phyloP scores from a whole-genome alignment of 139 green algal species.

The Medakamo hakoo region DNA sequence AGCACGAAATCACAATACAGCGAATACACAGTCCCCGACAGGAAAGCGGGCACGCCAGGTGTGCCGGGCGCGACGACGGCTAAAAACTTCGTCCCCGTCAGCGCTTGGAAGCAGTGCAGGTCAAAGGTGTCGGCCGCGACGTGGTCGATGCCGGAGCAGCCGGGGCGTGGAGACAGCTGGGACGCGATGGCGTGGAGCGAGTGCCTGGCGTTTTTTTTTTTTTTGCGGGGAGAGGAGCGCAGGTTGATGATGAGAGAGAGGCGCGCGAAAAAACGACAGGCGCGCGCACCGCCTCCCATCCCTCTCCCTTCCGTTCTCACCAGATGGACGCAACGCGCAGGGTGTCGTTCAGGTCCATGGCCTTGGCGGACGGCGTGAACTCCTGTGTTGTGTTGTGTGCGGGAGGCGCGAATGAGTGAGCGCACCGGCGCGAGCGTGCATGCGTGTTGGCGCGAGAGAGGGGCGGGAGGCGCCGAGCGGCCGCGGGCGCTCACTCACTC shows the following conservation, averaged over 20 bases:
- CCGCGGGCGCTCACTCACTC: neutral
- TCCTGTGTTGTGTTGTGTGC: too few species aligned
- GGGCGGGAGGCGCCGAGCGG: too few species aligned
- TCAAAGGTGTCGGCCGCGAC: conserved; percentile 85
- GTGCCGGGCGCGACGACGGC: conserved; percentile 53
- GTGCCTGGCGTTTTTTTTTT: too few species aligned
- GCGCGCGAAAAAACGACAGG: neutral
- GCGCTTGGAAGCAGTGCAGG: conserved; percentile 65
- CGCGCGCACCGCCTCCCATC: neutral
- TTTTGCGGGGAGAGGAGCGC: neutral
- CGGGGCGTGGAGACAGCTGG: conserved; percentile 65
- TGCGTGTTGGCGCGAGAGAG: too few species aligned
- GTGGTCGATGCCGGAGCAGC: conserved; percentile 67
- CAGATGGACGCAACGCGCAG: conserved; percentile 62
- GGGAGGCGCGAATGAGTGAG: too few species aligned
- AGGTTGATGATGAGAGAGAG: neutral
- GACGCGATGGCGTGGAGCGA: conserved; percentile 71
- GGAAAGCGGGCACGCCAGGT: conserved; percentile 38
- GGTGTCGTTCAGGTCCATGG: conserved; percentile 60
- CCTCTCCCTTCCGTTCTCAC: conserved; percentile 7
- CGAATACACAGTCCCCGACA: conserved; percentile 32
- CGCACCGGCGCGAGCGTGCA: too few species aligned
- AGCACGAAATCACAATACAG: conserved; percentile 39
- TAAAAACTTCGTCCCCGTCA: conserved; percentile 78
- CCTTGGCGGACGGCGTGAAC: conserved; percentile 28